Conservation (phyloP, 768 basidiomycete genomes). For the Lentinula guzmanii region DNA sequence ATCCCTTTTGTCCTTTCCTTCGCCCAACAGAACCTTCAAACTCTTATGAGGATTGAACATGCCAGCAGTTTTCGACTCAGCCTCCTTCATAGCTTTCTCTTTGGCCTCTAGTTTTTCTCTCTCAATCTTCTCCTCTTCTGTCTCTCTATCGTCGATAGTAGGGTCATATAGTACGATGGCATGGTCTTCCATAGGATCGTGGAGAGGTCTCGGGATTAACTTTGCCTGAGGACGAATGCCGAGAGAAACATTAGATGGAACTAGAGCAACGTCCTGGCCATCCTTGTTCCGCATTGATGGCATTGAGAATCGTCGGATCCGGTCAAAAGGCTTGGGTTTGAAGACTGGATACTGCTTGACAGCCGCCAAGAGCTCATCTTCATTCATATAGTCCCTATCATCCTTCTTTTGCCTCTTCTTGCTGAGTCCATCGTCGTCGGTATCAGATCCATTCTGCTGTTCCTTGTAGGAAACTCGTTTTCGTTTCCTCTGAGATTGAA, state of each 20-base stretch:
- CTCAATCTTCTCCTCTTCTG: constrained; percentile 76
- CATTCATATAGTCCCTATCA: constrained; percentile 58
- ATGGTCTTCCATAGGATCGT: constrained; percentile 97
- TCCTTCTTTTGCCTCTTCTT: constrained; percentile 61
- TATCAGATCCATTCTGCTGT: constrained; percentile 52
- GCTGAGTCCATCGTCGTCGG: constrained; percentile 42
- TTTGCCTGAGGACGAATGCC: constrained; percentile 80
- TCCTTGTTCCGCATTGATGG: constrained; percentile 73
- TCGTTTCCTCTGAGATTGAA: constrained; percentile 72
- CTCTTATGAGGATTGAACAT: constrained; percentile 92
- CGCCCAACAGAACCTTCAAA: constrained; percentile 70
- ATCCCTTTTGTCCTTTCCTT: constrained; percentile 61
- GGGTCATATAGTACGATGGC: constrained; percentile 97
- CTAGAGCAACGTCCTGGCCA: constrained; percentile 51
- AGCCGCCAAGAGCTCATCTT: constrained; percentile 55
- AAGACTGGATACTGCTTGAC: constrained; percentile 73
- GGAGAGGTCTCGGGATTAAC: constrained; percentile 85
- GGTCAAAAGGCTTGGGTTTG: constrained; percentile 72
- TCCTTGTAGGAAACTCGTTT: constrained; percentile 87
- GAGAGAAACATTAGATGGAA: constrained; percentile 66
- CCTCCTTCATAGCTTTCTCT: constrained; percentile 56
- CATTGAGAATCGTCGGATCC: constrained; percentile 72
- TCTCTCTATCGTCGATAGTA: constrained; percentile 88
- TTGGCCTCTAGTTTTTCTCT: constrained; percentile 70
- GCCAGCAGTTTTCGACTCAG: constrained; percentile 62